Evolutionary conservation across 2,329 filamentous ascomycete genomes (phyloP), one percentile per base, ranked within the genome.

Genomic region (Fusarium floridanum): DNA sequence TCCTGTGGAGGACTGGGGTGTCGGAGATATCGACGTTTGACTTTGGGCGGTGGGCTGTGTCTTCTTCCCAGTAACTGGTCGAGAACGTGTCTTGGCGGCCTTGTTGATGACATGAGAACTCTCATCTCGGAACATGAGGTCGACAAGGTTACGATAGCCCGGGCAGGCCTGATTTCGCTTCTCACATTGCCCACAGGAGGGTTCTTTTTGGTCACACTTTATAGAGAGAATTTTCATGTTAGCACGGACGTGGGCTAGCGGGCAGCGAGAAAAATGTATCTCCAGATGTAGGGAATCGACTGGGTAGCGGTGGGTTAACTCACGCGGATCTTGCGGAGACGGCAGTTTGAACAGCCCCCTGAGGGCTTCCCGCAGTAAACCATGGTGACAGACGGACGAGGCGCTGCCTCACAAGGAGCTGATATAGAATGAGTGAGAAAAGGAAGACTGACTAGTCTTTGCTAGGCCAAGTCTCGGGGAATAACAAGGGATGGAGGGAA

Each of bases 311-410:
- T 27, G 55, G 64, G 50, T 24, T 32, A 64, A 85, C 88, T 82
- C 82, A 89, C 88, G 67, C 86, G 86, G 70, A 89, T 88, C 80
- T 90, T 90, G 74, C 88, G 86, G 76, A 87, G 85, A 72, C 88
- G 85, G 75, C 88, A 90, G 72, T 83, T 87, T 73, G 86, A 88
- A 79, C 88, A 90, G 45, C 87, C 88, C 77, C 88, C 88, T 41
- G 88, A 89, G 50, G 88, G 88, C 75, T 89, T 89, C 6, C 88
- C 88, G 73, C 88, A 89, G 76, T 89, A 90, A 7, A 90, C 88
- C 88, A 90, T 90, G 65, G 41, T 63, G 67, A 53, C n/a, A 68
- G 29, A 55, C 16, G 22, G 39, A 53, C 45, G 53, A 65, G 53
- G 37, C 60, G 53, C 61, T n/a, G 41, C 50, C 64, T 73, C 36